Percentiles rank a stretch among this genome's conserved stretches.
Conservation (phyloP, 2,329 filamentous ascomycete species). For the Fusarium globosum region DNA sequence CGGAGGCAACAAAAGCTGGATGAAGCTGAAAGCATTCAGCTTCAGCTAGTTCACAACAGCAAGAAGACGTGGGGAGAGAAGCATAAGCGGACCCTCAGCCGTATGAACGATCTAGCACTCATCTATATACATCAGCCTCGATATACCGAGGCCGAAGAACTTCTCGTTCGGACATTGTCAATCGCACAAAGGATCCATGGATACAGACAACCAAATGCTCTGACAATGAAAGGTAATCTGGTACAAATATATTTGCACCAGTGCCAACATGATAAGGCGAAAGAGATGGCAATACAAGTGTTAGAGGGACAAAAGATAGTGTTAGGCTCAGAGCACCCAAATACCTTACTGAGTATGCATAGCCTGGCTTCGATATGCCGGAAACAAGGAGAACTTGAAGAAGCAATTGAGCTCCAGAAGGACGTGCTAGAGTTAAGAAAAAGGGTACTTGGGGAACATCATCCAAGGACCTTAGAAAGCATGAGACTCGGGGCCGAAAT, state of each 20-base stretch:
- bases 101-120: neutral
- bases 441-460: neutral
- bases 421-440: fast-evolving
- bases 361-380: fast-evolving
- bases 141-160: neutral
- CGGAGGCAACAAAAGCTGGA: fast-evolving
- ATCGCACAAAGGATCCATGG: fast-evolving
- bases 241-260: fast-evolving
- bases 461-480: fast-evolving
- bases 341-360: fast-evolving
- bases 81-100: fast-evolving
- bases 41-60: fast-evolving
- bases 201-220: fast-evolving
- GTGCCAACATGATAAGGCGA: fast-evolving
- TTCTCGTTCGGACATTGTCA: fast-evolving
- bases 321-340: fast-evolving
- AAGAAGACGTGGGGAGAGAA: neutral
- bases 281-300: fast-evolving
- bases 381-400: neutral
- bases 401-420: neutral
- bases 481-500: fast-evolving
- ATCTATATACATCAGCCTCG: fast-evolving
- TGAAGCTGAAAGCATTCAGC: fast-evolving
- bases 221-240: fast-evolving
- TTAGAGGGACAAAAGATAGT: fast-evolving